Conservation (phyloP, 2,329 filamentous ascomycete species). For the Madurella mycetomatis region DNA sequence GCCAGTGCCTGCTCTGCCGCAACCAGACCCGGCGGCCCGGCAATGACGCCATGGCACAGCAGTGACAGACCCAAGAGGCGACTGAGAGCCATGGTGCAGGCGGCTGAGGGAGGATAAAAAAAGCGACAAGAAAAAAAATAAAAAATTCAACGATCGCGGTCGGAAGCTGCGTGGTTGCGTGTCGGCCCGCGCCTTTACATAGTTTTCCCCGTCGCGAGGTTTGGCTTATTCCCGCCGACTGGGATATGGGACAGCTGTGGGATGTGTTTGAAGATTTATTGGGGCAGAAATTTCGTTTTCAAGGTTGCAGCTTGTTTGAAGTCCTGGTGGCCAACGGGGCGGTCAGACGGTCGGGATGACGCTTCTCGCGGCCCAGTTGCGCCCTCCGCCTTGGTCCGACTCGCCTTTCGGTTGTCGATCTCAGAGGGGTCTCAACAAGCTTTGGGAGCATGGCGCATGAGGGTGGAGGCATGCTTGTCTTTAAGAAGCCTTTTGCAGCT, state of each 20-base stretch:
- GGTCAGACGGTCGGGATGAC: constrained; percentile 14
- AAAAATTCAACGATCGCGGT: neutral
- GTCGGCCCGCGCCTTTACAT: constrained; percentile 11
- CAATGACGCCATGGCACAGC: constrained; percentile 31
- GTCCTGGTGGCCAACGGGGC: constrained; percentile 10
- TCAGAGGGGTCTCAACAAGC: neutral
- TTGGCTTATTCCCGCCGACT: neutral
- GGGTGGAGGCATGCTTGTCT: neutral
- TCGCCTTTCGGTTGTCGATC: neutral
- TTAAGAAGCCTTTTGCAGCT: neutral
- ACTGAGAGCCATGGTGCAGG: constrained; percentile 21
- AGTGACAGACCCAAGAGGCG: constrained; percentile 24
- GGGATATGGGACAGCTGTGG: neutral
- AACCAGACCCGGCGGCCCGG: constrained; percentile 22
- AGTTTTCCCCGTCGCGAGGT: neutral
- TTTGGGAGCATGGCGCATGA: neutral
- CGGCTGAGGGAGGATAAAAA: neutral
- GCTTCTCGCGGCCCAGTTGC: neutral
- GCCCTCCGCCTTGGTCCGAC: neutral
- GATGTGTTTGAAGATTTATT: neutral
- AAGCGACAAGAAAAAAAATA: constrained; percentile 1
- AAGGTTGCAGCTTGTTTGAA: neutral
- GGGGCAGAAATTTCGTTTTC: constrained; percentile 1
- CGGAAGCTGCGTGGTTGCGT: neutral
- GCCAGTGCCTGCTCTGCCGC: constrained; percentile 6